phyloP scores from a whole-genome alignment of 1,139 yeast genomes.

The Candida frijolesensis region DNA sequence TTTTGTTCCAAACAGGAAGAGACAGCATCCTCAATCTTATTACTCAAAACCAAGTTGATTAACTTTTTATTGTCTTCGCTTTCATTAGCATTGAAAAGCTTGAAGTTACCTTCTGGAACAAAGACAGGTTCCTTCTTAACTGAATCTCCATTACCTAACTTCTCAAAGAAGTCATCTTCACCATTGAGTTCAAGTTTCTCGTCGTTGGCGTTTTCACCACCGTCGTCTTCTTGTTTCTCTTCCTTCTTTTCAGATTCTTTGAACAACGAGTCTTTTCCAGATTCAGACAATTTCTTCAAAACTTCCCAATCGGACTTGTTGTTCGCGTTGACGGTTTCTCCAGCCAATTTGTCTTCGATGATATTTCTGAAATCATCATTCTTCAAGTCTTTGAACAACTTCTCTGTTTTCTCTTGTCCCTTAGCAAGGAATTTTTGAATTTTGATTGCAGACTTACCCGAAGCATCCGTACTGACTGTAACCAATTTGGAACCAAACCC shows the following conservation, averaged over 20 bases:
- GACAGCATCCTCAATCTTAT: conserved; percentile 70
- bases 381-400: conserved; percentile 61
- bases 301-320: conserved; percentile 79
- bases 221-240: conserved; percentile 10
- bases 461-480: conserved; percentile 45
- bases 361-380: conserved; percentile 55
- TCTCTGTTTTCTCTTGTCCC: conserved; percentile 41
- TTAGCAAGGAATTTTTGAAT: conserved; percentile 52
- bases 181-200: conserved; percentile 35
- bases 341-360: conserved; percentile 52
- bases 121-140: conserved; percentile 22
- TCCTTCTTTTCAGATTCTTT: conserved; percentile 14
- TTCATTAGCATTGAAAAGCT: conserved; percentile 26
- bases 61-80: conserved; percentile 43
- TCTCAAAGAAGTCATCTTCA: conserved; percentile 51
- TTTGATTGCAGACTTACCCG: conserved; percentile 47
- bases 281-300: conserved; percentile 55
- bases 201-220: conserved; percentile 21
- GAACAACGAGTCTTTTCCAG: conserved; percentile 48
- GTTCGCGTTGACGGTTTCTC: conserved; percentile 37
- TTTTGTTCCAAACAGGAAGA: conserved; percentile 64
- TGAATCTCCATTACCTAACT: conserved; percentile 38
- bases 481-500: conserved; percentile 95
- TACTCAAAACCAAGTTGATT: conserved; percentile 59
- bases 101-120: conserved; percentile 51